These are phyloP conservation scores for Saprolegnia diclina DNA, from an alignment of 352 stramenopile genomes.

Conservation along the genomic window DNA sequence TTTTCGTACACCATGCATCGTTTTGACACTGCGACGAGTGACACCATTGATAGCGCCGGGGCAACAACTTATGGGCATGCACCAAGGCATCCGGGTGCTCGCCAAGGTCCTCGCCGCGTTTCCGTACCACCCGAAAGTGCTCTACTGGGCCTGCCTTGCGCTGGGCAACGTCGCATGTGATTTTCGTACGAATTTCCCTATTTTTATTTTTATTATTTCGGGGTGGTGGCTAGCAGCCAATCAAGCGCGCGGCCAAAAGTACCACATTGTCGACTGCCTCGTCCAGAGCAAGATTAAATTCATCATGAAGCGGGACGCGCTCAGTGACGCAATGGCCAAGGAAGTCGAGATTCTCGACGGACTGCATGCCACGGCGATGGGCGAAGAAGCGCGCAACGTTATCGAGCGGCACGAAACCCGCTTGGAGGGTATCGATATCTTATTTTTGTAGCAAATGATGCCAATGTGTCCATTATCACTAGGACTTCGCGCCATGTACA, in stretches of 20 bases:
- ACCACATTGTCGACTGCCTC: slow-evolving; percentile 38
- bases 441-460: not conserved
- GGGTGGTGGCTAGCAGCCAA: slow-evolving; percentile 24
- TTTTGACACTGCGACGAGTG: not conserved
- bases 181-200: not conserved
- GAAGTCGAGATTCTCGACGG: slow-evolving; percentile 32
- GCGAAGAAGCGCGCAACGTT: slow-evolving; percentile 65
- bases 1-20: not conserved
- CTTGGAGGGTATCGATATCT: slow-evolving; percentile 28
- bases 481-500: slow-evolving; percentile 33
- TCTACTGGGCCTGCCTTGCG: slow-evolving; percentile 54
- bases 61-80: slow-evolving; percentile 6
- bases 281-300: slow-evolving; percentile 42
- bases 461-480: not conserved
- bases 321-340: slow-evolving; percentile 42
- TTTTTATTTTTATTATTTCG: not conserved
- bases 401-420: slow-evolving; percentile 46
- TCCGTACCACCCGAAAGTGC: slow-evolving; percentile 33
- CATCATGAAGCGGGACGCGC: slow-evolving; percentile 39
- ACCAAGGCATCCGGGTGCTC: slow-evolving; percentile 37
- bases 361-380: slow-evolving; percentile 45
- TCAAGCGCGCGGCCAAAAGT: slow-evolving; percentile 13
- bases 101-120: slow-evolving; percentile 38
- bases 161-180: slow-evolving; percentile 48
- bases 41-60: not conserved